Conservation (phyloP, 2,329 filamentous ascomycete species). For the Cercospora canescens region DNA sequence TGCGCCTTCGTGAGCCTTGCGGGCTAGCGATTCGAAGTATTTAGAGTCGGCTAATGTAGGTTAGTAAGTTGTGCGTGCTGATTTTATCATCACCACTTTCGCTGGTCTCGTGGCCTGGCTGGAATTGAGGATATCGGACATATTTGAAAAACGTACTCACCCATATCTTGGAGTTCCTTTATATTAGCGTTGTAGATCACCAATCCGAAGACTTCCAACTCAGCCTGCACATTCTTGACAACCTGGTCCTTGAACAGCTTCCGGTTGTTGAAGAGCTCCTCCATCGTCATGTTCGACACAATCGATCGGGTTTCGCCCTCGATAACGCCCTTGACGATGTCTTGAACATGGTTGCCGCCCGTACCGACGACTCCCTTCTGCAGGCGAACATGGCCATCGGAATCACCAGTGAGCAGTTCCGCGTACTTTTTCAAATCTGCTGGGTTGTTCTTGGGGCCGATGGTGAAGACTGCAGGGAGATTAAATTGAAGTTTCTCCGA, state of each 20-base stretch:
- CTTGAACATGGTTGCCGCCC: constrained; percentile 68
- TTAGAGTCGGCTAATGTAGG: constrained; percentile 61
- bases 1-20: constrained; percentile 83
- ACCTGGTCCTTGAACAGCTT: constrained; percentile 49
- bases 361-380: constrained; percentile 42
- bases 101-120: background rate
- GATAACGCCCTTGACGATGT: constrained; percentile 87
- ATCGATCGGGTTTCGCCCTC: constrained; percentile 84
- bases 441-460: constrained; percentile 72
- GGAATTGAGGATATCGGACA: no score
- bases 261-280: constrained; percentile 75
- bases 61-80: background rate
- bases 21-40: constrained; percentile 79
- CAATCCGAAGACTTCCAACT: constrained; percentile 78
- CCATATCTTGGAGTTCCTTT: constrained; percentile 80
- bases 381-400: constrained; percentile 44
- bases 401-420: constrained; percentile 67
- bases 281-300: constrained; percentile 88
- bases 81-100: background rate
- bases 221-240: constrained; percentile 67
- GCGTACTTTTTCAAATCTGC: constrained; percentile 79
- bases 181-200: constrained; percentile 70
- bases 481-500: constrained; percentile 83
- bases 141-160: background rate
- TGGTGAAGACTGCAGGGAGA: constrained; percentile 81